A percentile compares a stretch with the other conserved stretches of the same genome.
phyloP scores from a whole-genome alignment of 495 filamentous ascomycete genomes.

The Penicillium crystallinum region DNA sequence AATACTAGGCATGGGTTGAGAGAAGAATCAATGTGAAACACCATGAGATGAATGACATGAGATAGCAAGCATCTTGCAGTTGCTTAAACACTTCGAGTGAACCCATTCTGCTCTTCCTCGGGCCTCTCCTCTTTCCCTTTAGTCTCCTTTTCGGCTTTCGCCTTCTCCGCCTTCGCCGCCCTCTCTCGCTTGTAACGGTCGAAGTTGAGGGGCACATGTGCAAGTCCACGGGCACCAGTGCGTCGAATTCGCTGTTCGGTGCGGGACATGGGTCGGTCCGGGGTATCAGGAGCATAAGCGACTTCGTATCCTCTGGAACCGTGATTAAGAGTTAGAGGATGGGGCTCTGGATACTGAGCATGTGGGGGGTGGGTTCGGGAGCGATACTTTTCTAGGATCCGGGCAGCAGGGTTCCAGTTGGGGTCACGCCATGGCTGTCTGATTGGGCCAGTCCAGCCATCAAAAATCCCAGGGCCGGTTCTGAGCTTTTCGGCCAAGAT shows the following conservation, averaged over 20 bases:
- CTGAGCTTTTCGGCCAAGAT: slow-evolving; percentile 39
- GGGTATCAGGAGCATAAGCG: slow-evolving; percentile 34
- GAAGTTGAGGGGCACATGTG: slow-evolving; percentile 38
- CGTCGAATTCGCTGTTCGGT: slow-evolving; percentile 38
- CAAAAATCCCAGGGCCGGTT: slow-evolving; percentile 33
- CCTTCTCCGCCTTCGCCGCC: slow-evolving; percentile 11
- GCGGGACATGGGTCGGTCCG: slow-evolving; percentile 37
- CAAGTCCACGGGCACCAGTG: slow-evolving; percentile 38
- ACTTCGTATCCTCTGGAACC: slow-evolving; percentile 26
- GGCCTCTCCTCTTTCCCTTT: background rate
- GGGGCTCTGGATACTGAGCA: background rate
- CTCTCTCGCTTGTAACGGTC: slow-evolving; percentile 20
- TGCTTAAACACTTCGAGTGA: background rate
- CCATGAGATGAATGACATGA: background rate
- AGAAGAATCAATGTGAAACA: background rate
- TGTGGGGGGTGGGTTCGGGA: background rate
- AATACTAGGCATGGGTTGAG: background rate
- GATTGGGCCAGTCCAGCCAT: slow-evolving; percentile 6
- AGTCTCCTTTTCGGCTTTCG: background rate
- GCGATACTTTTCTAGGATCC: background rate
- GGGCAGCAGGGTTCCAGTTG: slow-evolving; percentile 1
- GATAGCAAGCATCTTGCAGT: background rate
- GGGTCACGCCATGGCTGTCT: slow-evolving; percentile 14
- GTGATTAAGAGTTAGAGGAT: background rate
- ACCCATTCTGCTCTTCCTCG: background rate